Evolutionary conservation across 305 asterid species (phyloP), one percentile per base, ranked within the genome.

Genomic region (Withania somnifera): DNA sequence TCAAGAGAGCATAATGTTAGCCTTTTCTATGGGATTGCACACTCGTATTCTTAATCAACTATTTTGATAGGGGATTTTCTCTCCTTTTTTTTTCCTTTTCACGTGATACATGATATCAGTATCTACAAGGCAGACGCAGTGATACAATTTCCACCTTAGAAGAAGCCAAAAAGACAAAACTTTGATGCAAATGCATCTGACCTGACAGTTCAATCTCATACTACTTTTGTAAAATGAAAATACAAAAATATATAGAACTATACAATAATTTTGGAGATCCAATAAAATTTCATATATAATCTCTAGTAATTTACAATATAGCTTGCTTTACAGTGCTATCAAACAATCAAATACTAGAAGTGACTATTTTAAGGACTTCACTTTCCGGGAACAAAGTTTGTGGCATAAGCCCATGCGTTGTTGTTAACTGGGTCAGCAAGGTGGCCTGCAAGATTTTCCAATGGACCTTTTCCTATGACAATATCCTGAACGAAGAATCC

Each of bases 321-420:
- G 19, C 51, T 34, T 34, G 77, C 30, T 67, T 67, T 67, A 36
- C 52, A 67, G 51, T n/a, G 32, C 30, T 38, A 67, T 9, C 30
- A 36, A 66, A 17, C 75, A 66, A 34, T 10, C 9, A 67, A 67
- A 19, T 67, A n/a, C 32, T 19, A 67, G 53, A 67, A 36, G 26
- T 15, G n/a, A 38, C 53, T 38, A 34, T 34, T 38, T 67, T n/a
- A 36, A 36, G 50, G 10, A 11, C 11, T 53, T 82, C 42, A 82
- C 51, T 82, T 82, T 73, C 84, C 84, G 7, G 84, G 84, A 60
- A 56, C 84, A 38, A 81, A 81, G 80, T 81, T 81, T 38, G 80
- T 81, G 24, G 84, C 84, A 52, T 22, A 82, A 30, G 84, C 69
- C 84, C 84, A 81, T 4, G 84, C 80, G 0, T 81, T 81, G 80